phyloP scores from a whole-genome alignment of 345 rosid species.

The Punica granatum region DNA sequence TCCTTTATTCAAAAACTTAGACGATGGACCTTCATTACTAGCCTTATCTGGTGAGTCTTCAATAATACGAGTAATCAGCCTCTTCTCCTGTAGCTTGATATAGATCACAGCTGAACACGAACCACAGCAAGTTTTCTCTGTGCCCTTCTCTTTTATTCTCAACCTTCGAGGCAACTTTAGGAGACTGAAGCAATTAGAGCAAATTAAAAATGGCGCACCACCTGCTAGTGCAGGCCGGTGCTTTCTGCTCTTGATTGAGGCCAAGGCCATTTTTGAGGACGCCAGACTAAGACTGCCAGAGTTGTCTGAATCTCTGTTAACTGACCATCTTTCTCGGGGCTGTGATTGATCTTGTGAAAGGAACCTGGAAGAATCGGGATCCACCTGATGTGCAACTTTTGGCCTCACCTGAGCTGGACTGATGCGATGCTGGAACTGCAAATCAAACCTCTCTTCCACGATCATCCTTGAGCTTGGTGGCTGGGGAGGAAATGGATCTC shows the following conservation, averaged over 20 bases:
- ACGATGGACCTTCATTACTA: background rate
- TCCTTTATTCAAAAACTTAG: background rate
- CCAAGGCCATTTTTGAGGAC: slow-evolving; percentile 20
- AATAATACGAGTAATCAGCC: slow-evolving; percentile 29
- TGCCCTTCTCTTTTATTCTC: slow-evolving; percentile 20
- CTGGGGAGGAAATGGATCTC: background rate
- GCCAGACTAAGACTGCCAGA: slow-evolving; percentile 22
- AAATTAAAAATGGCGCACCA: slow-evolving; percentile 59
- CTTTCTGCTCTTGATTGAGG: slow-evolving; percentile 20
- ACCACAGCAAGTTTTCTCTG: slow-evolving; percentile 48
- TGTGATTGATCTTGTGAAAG: slow-evolving; percentile 8
- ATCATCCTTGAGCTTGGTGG: slow-evolving; percentile 1
- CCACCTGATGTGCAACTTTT: no score
- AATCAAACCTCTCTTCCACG: slow-evolving; percentile 3
- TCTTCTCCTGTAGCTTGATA: slow-evolving; percentile 28
- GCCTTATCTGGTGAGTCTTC: slow-evolving; percentile 8
- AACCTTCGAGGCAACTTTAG: slow-evolving; percentile 45
- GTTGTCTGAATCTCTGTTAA: slow-evolving; percentile 21
- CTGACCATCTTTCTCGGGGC: slow-evolving; percentile 24
- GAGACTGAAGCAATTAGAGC: slow-evolving; percentile 51
- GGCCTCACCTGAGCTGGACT: slow-evolving; percentile 4
- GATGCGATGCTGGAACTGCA: slow-evolving; percentile 4
- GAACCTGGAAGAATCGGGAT: background rate
- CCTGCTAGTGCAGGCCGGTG: slow-evolving; percentile 44
- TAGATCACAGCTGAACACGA: slow-evolving; percentile 41